Evolutionary conservation across 257 asterid species (phyloP), one percentile per base, ranked within the genome.

Genomic region (Vinca minor): DNA sequence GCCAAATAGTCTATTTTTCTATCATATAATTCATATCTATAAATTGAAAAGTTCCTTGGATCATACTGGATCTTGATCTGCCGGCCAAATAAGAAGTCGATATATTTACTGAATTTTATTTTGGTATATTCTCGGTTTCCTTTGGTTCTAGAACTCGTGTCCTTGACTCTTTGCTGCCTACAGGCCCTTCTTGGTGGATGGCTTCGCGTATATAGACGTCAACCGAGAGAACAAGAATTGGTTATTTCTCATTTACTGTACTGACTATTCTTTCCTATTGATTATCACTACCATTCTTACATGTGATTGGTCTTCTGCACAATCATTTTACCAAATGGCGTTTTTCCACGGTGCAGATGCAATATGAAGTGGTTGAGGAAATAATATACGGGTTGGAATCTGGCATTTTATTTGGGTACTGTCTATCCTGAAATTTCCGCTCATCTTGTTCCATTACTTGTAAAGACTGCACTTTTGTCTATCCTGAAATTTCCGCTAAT

Each of bases 361-460:
- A 89, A 62, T 85, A 84, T 71, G 99, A 89, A 84, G 97, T 93
- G 57, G 85, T 93, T 12, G 99, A 93, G 78, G 99, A 93, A 79
- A 83, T 89, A 62, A 89, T 89, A 39, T 87, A 87, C 47, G 99
- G 99, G 67, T 75, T 93, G 79, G 95, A 87, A 75, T 89, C 99
- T 23, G 99, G 99, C 74, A 89, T 89, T 78, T 76, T 93, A 66
- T 93, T 89, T 62, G 99, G 99, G 99, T 92, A 85, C 52, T 35
- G 67, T 53, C 49, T 62, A 4, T 63, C 52, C 62, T 59, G 44
- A n/a, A n/a, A n/a, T n/a, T n/a, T n/a, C n/a, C n/a, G n/a, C n/a
- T n/a, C n/a, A n/a, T n/a, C n/a, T n/a, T n/a, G n/a, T n/a, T n/a
- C n/a, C n/a, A n/a, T n/a, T n/a, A n/a, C n/a, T n/a, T n/a, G n/a